Evolutionary conservation across 2,329 filamentous ascomycete species (phyloP).

Genomic region (Diaporthe aspalathi): DNA sequence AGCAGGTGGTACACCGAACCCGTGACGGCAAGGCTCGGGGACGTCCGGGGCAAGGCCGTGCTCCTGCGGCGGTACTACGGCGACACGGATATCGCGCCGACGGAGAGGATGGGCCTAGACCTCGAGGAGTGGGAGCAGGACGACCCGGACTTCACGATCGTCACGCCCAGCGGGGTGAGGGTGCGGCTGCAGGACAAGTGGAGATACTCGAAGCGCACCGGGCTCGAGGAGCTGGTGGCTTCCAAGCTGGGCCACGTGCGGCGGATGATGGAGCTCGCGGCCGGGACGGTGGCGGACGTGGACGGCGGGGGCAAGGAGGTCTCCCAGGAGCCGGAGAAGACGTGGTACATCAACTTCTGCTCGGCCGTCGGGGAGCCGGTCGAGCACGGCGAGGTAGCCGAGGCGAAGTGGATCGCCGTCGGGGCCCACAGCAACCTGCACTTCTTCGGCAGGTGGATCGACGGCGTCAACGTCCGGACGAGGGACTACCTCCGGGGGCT

Average conservation of each 20-base stretch:
- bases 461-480: slow-evolving; percentile 56
- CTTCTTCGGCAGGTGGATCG: slow-evolving; percentile 54
- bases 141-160: slow-evolving; percentile 66
- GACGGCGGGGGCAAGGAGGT: slow-evolving; percentile 15
- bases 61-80: slow-evolving; percentile 71
- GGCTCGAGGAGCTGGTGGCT: slow-evolving; percentile 52
- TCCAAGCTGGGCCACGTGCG: slow-evolving; percentile 54
- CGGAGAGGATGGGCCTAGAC: slow-evolving; percentile 50
- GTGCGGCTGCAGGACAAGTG: slow-evolving; percentile 61
- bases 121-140: slow-evolving; percentile 71
- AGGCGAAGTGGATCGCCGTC: slow-evolving; percentile 57
- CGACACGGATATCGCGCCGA: slow-evolving; percentile 51
- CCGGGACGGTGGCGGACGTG: slow-evolving; percentile 31
- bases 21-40: slow-evolving; percentile 65
- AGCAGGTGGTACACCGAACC: slow-evolving; percentile 71
- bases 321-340: slow-evolving; percentile 40
- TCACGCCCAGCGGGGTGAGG: slow-evolving; percentile 50
- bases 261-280: slow-evolving; percentile 51
- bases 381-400: slow-evolving; percentile 51
- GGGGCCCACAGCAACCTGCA: slow-evolving; percentile 52
- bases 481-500: slow-evolving; percentile 47
- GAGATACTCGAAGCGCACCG: slow-evolving; percentile 52
- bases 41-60: slow-evolving; percentile 74
- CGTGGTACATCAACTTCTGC: slow-evolving; percentile 58
- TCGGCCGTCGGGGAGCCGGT: slow-evolving; percentile 54